Conservation (phyloP, 148 eudicot species). For the Limonium bicolor region DNA sequence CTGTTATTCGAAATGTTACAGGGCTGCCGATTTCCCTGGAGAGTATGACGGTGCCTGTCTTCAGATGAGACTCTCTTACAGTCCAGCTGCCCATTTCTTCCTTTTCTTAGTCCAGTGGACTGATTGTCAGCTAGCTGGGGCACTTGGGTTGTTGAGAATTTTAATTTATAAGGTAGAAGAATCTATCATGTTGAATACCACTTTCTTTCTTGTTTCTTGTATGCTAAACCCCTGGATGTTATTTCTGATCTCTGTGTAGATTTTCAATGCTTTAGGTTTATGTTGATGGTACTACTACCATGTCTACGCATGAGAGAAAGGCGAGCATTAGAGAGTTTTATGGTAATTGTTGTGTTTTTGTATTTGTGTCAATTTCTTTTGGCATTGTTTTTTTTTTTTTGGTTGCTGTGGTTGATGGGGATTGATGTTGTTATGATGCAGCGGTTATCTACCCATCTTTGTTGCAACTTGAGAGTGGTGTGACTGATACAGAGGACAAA, state of each 20-base stretch:
- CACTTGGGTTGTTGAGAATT: conserved; percentile 74
- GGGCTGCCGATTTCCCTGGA: conserved; percentile 81
- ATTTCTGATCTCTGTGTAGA: no score
- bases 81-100: conserved; percentile 94
- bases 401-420: conserved; percentile 6
- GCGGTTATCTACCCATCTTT: conserved; percentile 90
- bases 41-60: conserved; percentile 93
- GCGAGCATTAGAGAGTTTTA: conserved; percentile 92
- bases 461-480: conserved; percentile 84
- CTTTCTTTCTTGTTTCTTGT: no score
- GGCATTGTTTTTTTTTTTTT: not conserved
- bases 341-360: conserved; percentile 28
- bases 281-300: conserved; percentile 95
- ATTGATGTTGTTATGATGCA: conserved; percentile 16
- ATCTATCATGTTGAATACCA: no score
- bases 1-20: no score
- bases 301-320: conserved; percentile 92
- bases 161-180: conserved; percentile 89
- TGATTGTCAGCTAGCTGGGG: conserved; percentile 90
- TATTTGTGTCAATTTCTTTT: not conserved
- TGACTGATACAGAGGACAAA: conserved; percentile 71
- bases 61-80: conserved; percentile 96
- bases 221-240: no score
- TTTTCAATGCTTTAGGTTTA: conserved; percentile 53
- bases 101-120: conserved; percentile 98